Percentiles rank a stretch among this genome's conserved stretches.
Evolutionary conservation across 73 alveolate species (phyloP).

Genomic region (Tetrahymena malaccensis): DNA sequence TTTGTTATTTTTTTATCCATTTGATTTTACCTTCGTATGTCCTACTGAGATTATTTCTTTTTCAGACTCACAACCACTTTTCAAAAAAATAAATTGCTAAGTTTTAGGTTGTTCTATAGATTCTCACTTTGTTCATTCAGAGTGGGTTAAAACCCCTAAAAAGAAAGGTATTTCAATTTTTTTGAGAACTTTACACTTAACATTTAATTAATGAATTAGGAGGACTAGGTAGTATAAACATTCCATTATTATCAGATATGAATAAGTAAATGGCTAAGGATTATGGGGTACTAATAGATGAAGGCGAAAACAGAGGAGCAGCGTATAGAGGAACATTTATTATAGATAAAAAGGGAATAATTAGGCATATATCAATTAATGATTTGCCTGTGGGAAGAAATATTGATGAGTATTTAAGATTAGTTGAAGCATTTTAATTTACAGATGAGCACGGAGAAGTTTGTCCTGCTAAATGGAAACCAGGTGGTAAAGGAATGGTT

Average conservation of each 20-base stretch:
- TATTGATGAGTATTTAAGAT: slow-evolving; percentile 86
- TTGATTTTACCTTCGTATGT: slow-evolving; percentile 99
- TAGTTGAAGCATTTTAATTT: slow-evolving; percentile 91
- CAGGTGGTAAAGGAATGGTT: slow-evolving; percentile 88
- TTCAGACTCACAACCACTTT: slow-evolving; percentile 29
- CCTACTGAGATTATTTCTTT: slow-evolving; percentile 93
- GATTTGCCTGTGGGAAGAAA: slow-evolving; percentile 96
- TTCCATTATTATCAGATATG: slow-evolving; percentile 87
- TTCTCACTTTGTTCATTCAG: slow-evolving; percentile 76
- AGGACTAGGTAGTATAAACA: slow-evolving; percentile 84
- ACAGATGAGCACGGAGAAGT: slow-evolving; percentile 97
- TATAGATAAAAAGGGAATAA: slow-evolving; percentile 82
- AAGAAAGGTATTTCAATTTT: slow-evolving; percentile 12
- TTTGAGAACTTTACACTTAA: background rate
- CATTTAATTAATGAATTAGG: slow-evolving; percentile 28
- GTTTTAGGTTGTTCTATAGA: slow-evolving; percentile 80
- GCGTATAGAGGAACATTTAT: slow-evolving; percentile 96
- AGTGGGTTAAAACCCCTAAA: slow-evolving; percentile 77
- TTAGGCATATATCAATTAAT: slow-evolving; percentile 90
- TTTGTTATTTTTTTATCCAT: slow-evolving; percentile 98
- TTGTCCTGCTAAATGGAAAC: slow-evolving; percentile 96
- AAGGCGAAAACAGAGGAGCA: slow-evolving; percentile 68
- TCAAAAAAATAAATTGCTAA: slow-evolving; percentile 71
- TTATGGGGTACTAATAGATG: slow-evolving; percentile 78
- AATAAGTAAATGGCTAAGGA: slow-evolving; percentile 57